These are phyloP conservation scores for Monilinia aucupariae DNA, from an alignment of 2,329 filamentous ascomycete species.

Conservation along the genomic window DNA sequence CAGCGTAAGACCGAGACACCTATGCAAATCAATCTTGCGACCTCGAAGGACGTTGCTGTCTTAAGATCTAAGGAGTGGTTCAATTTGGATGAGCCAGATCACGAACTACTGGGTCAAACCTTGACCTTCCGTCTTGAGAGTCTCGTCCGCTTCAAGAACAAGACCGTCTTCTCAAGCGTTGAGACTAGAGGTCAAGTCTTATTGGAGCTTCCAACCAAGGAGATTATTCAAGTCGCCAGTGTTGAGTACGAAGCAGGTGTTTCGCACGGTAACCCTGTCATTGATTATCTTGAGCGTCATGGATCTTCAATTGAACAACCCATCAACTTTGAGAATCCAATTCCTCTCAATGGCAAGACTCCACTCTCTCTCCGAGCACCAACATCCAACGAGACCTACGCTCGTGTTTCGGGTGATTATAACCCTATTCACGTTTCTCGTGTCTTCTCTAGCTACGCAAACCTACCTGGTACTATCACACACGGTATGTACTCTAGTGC, in stretches of 20 bases:
- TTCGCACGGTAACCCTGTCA: constrained; percentile 92
- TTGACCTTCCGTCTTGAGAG: constrained; percentile 93
- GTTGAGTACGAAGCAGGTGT: constrained; percentile 89
- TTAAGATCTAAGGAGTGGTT: constrained; percentile 98
- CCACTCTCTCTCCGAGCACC: constrained; percentile 85
- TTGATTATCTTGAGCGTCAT: constrained; percentile 90
- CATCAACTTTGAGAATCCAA: constrained; percentile 94
- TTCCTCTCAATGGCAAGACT: constrained; percentile 88
- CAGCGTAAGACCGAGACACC: constrained; percentile 94
- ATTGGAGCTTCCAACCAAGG: constrained; percentile 91
- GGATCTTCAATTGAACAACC: constrained; percentile 93
- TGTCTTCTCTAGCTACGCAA: constrained; percentile 93
- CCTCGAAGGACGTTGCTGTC: constrained; percentile 86
- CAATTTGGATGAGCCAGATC: constrained; percentile 74
- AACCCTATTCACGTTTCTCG: constrained; percentile 98
- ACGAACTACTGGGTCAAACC: constrained; percentile 86
- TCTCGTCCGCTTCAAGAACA: constrained; percentile 90
- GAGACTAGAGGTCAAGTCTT: constrained; percentile 90
- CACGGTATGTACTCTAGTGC: constrained; percentile 99
- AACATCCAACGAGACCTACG: constrained; percentile 95
- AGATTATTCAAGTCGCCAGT: constrained; percentile 93
- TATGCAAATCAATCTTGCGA: constrained; percentile 83
- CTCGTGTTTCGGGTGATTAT: constrained; percentile 94
- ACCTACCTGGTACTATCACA: constrained; percentile 92
- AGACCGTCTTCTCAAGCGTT: constrained; percentile 82